These are phyloP conservation scores for Starmerella apis DNA, from an alignment of 805 yeast genomes.

Conservation along the genomic window DNA sequence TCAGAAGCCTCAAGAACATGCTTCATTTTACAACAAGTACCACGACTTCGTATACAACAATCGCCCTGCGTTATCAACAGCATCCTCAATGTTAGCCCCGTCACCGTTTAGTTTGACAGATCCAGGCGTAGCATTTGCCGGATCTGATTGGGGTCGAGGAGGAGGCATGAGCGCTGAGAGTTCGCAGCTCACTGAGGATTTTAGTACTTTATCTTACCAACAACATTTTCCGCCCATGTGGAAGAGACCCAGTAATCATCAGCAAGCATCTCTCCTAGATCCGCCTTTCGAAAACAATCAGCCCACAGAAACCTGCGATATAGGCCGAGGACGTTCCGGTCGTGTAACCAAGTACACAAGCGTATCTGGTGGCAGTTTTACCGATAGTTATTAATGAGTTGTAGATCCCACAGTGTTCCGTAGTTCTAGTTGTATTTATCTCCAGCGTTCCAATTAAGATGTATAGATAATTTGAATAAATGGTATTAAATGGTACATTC, in stretches of 20 bases:
- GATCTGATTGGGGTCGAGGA: background rate
- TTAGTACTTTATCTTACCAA: background rate
- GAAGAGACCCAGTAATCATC: background rate
- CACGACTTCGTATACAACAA: slow-evolving; percentile 15
- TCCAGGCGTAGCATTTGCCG: background rate
- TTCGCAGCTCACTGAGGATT: background rate
- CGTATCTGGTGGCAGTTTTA: background rate
- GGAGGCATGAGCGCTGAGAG: too few species aligned
- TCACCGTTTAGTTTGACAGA: background rate
- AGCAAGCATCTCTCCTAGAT: background rate
- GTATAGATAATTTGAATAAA: too few species aligned
- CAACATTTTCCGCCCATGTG: background rate
- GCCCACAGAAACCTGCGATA: background rate
- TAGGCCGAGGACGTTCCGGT: background rate
- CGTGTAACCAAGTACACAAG: background rate
- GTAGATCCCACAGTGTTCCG: too few species aligned
- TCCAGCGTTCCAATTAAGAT: too few species aligned
- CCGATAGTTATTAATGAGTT: background rate
- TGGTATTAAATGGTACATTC: too few species aligned
- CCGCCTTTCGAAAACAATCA: background rate
- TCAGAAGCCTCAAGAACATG: background rate
- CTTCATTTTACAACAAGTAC: slow-evolving; percentile 11
- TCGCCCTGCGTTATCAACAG: slow-evolving; percentile 12
- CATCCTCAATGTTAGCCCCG: background rate
- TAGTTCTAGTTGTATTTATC: too few species aligned